Evolutionary conservation across 345 rosid species (phyloP), one percentile per base, ranked within the genome.

Genomic region (Lepidium africanum): DNA sequence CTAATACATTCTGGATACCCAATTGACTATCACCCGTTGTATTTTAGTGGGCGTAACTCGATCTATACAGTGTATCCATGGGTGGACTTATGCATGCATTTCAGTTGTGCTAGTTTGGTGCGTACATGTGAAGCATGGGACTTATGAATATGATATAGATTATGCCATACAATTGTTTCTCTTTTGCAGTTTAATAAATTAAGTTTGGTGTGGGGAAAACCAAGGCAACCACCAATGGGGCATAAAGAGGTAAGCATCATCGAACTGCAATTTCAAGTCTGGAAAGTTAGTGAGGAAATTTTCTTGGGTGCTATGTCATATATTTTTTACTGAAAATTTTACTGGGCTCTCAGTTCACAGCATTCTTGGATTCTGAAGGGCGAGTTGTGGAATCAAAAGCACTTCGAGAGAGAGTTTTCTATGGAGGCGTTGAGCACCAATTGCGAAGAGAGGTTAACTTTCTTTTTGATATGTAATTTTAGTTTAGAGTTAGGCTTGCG

Each of bases 141-240:
- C 48, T 45, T 46, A 37, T 54, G 59, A 72, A 21, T 40, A 32
- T 72, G 39, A 17, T 39, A 46, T 25, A 23, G 58, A 48, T 21
- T 49, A 47, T 59, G 27, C 19, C 17, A 32, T 65, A 66, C 33
- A 51, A 43, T 37, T 51, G 40, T 39, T 63, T 33, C 62, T 69
- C 37, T 76, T 69, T 76, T 76, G 84, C 93, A 94, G 99, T 74
- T 87, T 58, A 87, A 87, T 77, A 85, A 94, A 65, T 50, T 82
- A 30, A 70, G 91, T 35, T 82, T 95, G 71, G 87, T 85, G 21
- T 95, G 96, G 97, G 97, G 99, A 58, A 86, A 91, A 76, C 92
- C 96, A 47, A 79, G 99, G 77, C 96, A 86, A 63, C 76, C 87
- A 35, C 90, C 92, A 16, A 79, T 91, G 76, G 85, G 87, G 10